Percentiles rank a stretch among this genome's conserved stretches.
These are phyloP conservation scores for Penicillium frequentans DNA, from an alignment of 2,329 filamentous ascomycete genomes.

Conservation along the genomic window DNA sequence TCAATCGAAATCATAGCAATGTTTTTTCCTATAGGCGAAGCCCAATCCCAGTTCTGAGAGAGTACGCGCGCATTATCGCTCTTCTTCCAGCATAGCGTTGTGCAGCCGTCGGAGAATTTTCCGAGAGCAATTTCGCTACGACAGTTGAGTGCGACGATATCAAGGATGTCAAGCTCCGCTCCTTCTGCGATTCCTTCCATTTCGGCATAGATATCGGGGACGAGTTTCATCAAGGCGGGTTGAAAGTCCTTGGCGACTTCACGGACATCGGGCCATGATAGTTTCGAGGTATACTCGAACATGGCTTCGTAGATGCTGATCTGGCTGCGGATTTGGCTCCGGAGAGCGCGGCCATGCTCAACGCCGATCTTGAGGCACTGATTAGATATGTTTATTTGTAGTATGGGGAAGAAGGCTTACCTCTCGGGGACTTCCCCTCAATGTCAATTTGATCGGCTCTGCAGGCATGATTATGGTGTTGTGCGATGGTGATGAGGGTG, in stretches of 20 bases:
- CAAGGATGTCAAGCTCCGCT: slow-evolving; percentile 46
- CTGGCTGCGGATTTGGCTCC: slow-evolving; percentile 41
- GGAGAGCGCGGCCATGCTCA: slow-evolving; percentile 46
- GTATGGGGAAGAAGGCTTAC: slow-evolving; percentile 12
- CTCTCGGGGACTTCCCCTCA: slow-evolving; percentile 28
- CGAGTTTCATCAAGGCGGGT: slow-evolving; percentile 40
- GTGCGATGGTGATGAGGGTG: not conserved
- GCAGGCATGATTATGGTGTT: slow-evolving; percentile 47
- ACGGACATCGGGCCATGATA: slow-evolving; percentile 49
- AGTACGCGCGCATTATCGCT: slow-evolving; percentile 38
- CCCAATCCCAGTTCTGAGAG: slow-evolving; percentile 64
- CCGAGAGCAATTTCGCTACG: slow-evolving; percentile 62
- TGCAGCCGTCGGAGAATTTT: slow-evolving; percentile 59
- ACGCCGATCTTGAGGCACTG: slow-evolving; percentile 46
- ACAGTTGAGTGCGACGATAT: slow-evolving; percentile 60
- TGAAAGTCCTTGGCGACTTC: slow-evolving; percentile 50
- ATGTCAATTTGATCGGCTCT: slow-evolving; percentile 22
- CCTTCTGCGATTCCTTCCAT: slow-evolving; percentile 57
- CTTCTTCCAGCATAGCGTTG: slow-evolving; percentile 54
- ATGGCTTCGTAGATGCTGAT: slow-evolving; percentile 51
- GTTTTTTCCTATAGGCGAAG: slow-evolving; percentile 51
- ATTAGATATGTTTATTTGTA: not conserved
- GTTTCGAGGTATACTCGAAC: slow-evolving; percentile 49
- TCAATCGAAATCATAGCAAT: slow-evolving; percentile 52
- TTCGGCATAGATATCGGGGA: slow-evolving; percentile 44